Conservation (phyloP, 495 filamentous ascomycete genomes). For the Xanthoparmelia taractica region DNA sequence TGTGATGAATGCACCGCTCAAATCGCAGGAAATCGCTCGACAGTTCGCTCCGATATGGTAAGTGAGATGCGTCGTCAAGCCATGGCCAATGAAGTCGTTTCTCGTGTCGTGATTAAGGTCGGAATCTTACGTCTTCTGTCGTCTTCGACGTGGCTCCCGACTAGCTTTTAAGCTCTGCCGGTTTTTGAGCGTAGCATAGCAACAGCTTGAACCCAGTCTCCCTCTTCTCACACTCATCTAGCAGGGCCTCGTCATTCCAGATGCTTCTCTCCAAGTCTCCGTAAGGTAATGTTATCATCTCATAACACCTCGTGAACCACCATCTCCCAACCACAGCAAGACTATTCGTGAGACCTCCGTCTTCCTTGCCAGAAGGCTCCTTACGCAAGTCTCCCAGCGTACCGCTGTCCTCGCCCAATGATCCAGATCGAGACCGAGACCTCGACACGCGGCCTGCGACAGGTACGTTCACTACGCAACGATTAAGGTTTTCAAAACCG, state of each 20-base stretch:
- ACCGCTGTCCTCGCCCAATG: constrained; percentile 42
- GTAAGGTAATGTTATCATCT: constrained; percentile 52
- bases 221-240: constrained; percentile 78
- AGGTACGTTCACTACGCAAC: constrained; percentile 83
- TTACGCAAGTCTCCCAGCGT: constrained; percentile 65
- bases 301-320: constrained; percentile 95
- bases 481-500: constrained; percentile 77
- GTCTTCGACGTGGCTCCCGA: constrained; percentile 6
- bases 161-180: constrained; percentile 28
- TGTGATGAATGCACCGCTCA: constrained; percentile 18
- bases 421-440: constrained; percentile 30
- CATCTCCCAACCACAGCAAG: constrained; percentile 86
- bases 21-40: constrained; percentile 18
- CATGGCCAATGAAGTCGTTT: constrained; percentile 10
- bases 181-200: constrained; percentile 86
- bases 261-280: constrained; percentile 55
- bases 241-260: constrained; percentile 67
- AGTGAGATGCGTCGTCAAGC: constrained; percentile 1
- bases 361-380: constrained; percentile 51
- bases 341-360: constrained; percentile 82
- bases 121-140: neutral
- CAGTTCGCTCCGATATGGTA: constrained; percentile 2
- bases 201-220: constrained; percentile 82
- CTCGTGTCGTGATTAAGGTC: constrained; percentile 14
- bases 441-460: constrained; percentile 63